Conservation (phyloP, 2,329 filamentous ascomycete species). For the Colletotrichum musicola region DNA sequence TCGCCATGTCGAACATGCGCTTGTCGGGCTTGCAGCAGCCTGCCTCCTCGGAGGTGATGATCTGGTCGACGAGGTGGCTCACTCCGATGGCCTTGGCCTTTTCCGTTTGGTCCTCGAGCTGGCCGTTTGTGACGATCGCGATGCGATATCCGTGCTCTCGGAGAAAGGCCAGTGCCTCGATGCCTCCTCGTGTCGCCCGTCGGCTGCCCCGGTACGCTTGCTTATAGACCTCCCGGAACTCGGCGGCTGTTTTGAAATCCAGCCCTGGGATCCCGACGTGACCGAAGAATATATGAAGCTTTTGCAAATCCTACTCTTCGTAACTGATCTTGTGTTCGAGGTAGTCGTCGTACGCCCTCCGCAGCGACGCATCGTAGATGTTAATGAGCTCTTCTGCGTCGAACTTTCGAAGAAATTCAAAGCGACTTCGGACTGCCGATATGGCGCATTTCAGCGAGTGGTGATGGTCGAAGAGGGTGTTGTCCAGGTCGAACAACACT, state of each 20-base stretch:
- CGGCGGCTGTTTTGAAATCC: no score
- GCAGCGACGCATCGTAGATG: constrained; percentile 15
- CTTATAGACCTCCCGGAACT: constrained; percentile 13
- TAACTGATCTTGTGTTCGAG: constrained; percentile 8
- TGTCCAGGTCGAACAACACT: constrained; percentile 21
- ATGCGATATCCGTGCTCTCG: constrained; percentile 5
- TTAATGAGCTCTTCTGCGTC: background rate
- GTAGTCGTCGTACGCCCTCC: constrained; percentile 8
- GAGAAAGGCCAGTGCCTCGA: background rate
- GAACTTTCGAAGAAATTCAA: background rate
- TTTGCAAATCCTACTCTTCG: background rate
- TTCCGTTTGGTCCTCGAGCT: constrained; percentile 2
- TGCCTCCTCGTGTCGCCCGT: constrained; percentile 4
- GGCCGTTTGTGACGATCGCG: constrained; percentile 19
- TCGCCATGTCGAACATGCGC: background rate
- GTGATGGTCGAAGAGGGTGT: constrained; percentile 19
- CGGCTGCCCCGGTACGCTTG: background rate
- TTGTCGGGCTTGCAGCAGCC: constrained; percentile 9
- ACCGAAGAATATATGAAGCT: background rate
- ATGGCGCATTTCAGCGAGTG: constrained; percentile 15
- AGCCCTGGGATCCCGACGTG: background rate
- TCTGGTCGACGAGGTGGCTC: constrained; percentile 12
- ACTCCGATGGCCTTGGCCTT: constrained; percentile 17
- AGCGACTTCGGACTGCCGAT: background rate
- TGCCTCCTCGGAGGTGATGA: constrained; percentile 22